A percentile compares a stretch with the other conserved stretches of the same genome.
Evolutionary conservation across 108 stramenopile genomes (phyloP).

Genomic region (Cyclotella choctawhatcheeana): DNA sequence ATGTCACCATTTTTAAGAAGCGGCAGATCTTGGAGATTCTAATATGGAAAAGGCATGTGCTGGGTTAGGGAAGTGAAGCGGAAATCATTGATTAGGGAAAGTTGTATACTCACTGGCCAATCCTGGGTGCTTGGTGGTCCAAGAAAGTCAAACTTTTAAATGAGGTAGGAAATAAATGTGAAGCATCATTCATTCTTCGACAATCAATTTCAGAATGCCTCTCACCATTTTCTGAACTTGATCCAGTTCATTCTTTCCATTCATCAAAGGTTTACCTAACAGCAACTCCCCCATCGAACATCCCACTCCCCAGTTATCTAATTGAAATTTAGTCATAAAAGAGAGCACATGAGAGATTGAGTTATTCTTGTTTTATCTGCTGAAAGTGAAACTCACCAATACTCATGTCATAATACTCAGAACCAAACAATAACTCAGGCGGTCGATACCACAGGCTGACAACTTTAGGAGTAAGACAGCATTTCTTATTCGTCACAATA

Average conservation of each 20-base stretch:
- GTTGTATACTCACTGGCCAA: conserved; percentile 40
- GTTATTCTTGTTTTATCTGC: not conserved
- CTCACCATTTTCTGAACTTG: conserved; percentile 77
- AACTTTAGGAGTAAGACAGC: conserved; percentile 87
- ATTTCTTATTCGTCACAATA: conserved; percentile 3
- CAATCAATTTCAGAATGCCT: not conserved
- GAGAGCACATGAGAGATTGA: not conserved
- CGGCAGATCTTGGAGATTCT: conserved; percentile 43
- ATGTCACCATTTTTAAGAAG: conserved; percentile 38
- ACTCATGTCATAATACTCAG: conserved; percentile 59
- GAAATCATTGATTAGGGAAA: too few relatives aligned
- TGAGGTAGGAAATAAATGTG: too few relatives aligned
- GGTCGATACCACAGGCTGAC: conserved; percentile 94
- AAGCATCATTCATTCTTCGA: too few relatives aligned
- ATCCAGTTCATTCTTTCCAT: conserved; percentile 80
- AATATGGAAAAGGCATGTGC: not conserved
- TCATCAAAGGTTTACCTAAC: conserved; percentile 77
- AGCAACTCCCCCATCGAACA: conserved; percentile 91
- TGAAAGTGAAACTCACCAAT: conserved; percentile 43
- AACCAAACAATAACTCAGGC: conserved; percentile 85
- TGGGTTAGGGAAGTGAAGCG: too few relatives aligned
- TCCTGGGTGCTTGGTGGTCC: conserved; percentile 56
- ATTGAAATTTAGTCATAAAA: not conserved
- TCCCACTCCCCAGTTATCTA: conserved; percentile 81
- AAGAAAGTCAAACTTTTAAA: conserved; percentile 47